Percentiles rank a stretch among this genome's conserved stretches.
Conservation (phyloP, 805 yeast species). For the Candida gorgasii region DNA sequence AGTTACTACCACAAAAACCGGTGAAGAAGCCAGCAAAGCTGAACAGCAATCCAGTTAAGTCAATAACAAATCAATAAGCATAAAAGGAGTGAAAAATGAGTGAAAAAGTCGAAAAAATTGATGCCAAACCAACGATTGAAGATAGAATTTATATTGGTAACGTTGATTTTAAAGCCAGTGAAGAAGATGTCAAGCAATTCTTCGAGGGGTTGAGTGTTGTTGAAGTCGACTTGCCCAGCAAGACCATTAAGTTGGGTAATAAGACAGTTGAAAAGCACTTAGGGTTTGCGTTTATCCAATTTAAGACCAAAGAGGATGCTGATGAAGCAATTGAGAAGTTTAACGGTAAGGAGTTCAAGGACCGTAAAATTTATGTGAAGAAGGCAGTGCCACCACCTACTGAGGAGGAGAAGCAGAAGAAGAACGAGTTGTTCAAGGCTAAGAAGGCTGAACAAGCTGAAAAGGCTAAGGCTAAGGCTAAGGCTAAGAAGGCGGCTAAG, state of each 20-base stretch:
- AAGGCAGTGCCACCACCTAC: conserved; percentile 55
- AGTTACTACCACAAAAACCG: background rate
- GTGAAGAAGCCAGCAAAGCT: background rate
- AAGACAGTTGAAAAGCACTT: conserved; percentile 44
- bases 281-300: conserved; percentile 64
- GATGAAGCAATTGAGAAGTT: conserved; percentile 44
- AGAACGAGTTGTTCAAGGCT: conserved; percentile 32
- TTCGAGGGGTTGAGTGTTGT: conserved; percentile 49
- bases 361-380: conserved; percentile 50
- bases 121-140: conserved; percentile 33
- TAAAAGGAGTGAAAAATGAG: too few relatives aligned
- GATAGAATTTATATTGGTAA: conserved; percentile 48
- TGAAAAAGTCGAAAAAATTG: conserved; percentile 1
- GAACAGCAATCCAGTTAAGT: conserved; percentile 1
- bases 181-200: conserved; percentile 46
- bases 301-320: conserved; percentile 44
- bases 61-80: too few relatives aligned
- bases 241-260: conserved; percentile 35
- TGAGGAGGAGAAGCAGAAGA: conserved; percentile 43
- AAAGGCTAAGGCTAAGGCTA: conserved; percentile 15
- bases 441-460: conserved; percentile 20
- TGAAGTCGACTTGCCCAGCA: conserved; percentile 53
- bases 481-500: conserved; percentile 19
- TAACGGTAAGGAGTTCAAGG: conserved; percentile 45
- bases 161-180: conserved; percentile 43